phyloP scores from a whole-genome alignment of 2,329 filamentous ascomycete genomes.

The Cytospora piceicola region DNA sequence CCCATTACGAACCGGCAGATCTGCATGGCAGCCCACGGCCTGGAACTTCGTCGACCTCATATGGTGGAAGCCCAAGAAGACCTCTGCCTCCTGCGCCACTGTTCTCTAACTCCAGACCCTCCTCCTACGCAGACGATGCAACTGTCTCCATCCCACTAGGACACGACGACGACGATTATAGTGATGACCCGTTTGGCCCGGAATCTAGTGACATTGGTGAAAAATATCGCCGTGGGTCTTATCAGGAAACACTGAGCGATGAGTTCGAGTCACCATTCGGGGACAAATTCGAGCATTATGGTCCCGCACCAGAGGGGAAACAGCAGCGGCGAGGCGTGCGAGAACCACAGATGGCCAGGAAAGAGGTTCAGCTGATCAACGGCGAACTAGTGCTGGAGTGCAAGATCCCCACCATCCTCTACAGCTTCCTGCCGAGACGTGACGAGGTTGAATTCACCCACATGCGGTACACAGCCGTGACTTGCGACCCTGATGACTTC shows the following conservation, averaged over 20 bases:
- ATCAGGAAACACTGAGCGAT: slow-evolving; percentile 61
- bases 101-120: slow-evolving; percentile 63
- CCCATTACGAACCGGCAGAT: slow-evolving; percentile 83
- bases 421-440: slow-evolving; percentile 91
- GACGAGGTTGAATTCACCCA: slow-evolving; percentile 97
- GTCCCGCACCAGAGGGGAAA: slow-evolving; percentile 81
- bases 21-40: slow-evolving; percentile 88
- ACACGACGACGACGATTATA: slow-evolving; percentile 65
- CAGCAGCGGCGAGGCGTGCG: slow-evolving; percentile 88
- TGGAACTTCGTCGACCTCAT: slow-evolving; percentile 86
- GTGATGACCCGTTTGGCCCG: slow-evolving; percentile 75
- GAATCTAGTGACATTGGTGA: slow-evolving; percentile 54
- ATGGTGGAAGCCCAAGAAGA: slow-evolving; percentile 83
- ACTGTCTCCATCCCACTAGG: slow-evolving; percentile 74
- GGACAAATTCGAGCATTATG: slow-evolving; percentile 79
- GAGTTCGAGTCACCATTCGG: slow-evolving; percentile 36
- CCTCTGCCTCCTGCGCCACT: slow-evolving; percentile 88
- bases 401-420: slow-evolving; percentile 97
- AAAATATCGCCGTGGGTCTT: slow-evolving; percentile 61
- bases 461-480: slow-evolving; percentile 99
- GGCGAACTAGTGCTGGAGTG: slow-evolving; percentile 97
- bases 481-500: slow-evolving; percentile 95
- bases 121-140: slow-evolving; percentile 66
- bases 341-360: slow-evolving; percentile 84
- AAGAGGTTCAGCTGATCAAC: slow-evolving; percentile 95